Evolutionary conservation across 1,284 basidiomycete species (phyloP).

Genomic region (Wallemia ichthyophaga): DNA sequence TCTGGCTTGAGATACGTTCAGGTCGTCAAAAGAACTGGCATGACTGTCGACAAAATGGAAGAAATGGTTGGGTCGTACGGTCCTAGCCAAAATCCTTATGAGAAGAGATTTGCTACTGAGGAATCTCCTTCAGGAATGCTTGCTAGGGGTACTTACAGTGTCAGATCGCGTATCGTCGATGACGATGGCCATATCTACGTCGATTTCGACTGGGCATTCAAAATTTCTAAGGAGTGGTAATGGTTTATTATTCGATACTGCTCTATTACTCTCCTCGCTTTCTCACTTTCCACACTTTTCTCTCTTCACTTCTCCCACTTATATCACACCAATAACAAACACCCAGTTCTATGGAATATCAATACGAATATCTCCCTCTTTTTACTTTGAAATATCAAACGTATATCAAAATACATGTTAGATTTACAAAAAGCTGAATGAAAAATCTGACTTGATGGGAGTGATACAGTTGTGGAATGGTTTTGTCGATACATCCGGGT

Average conservation of each 20-base stretch:
- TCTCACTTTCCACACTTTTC: too few species aligned
- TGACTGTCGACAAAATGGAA: conserved; percentile 17
- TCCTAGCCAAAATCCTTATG: conserved; percentile 15
- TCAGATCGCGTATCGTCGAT: conserved; percentile 47
- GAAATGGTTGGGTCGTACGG: conserved; percentile 24
- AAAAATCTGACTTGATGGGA: too few species aligned
- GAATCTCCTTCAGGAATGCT: conserved; percentile 52
- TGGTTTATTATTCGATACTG: not conserved
- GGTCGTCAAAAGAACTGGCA: conserved; percentile 40
- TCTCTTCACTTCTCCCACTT: too few species aligned
- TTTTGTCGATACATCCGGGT: too few species aligned
- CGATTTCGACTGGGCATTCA: conserved; percentile 10
- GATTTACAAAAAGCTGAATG: too few species aligned
- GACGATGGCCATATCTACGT: conserved; percentile 47
- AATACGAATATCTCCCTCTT: too few species aligned
- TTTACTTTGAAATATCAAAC: too few species aligned
- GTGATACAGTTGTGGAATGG: too few species aligned
- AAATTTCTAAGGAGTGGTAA: conserved; percentile 8
- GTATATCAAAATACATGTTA: too few species aligned
- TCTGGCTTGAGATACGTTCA: conserved; percentile 62
- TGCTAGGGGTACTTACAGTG: conserved; percentile 40
- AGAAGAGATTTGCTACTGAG: conserved; percentile 28
- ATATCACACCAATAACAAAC: too few species aligned
- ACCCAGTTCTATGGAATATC: too few species aligned
- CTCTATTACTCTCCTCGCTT: not conserved